Evolutionary conservation across 345 rosid genomes (phyloP), one percentile per base, ranked within the genome.

Genomic region (Lepidium africanum): DNA sequence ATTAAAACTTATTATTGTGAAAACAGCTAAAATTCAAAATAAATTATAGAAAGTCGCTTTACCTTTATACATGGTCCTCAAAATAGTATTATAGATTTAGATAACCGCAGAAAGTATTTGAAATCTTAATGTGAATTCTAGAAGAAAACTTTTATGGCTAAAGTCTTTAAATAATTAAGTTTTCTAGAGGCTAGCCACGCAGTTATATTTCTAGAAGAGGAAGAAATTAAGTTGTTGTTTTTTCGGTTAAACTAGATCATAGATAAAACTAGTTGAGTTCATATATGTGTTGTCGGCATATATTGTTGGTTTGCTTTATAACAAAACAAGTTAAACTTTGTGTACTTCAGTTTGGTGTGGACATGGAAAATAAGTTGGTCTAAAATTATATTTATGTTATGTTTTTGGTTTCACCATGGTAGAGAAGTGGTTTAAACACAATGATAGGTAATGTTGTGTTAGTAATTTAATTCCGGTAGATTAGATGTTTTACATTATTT

Each of bases 1-100:
- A 56, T 7, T 13, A 56, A 68, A 35, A 46, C 46, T 45, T 12
- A 19, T 52, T 6, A 52, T 42, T n/a, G 19, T 27, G 4, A 71
- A 30, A 55, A 61, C 32, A 16, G 16, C 55, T 23, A 62, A 37
- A 71, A 25, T 23, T 72, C 59, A 65, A 57, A 65, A 11, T 10
- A 14, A 39, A 38, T 57, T 72, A 51, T 58, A 65, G 65, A 64
- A 65, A 57, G 60, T 33, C 15, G 15, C 38, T 39, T 64, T 64
- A 5, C 38, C 1, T 6, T 9, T 63, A 12, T 47, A 56, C 65
- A 46, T 33, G 49, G 56, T 7, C 35, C 59, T 54, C 17, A 16
- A 54, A 30, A 46, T 53, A 46, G 13, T 55, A 43, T 49, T 13
- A n/a, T 47, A 39, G 5, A 7, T 65, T 49, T 49, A 49, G 14